A percentile compares a stretch with the other conserved stretches of the same genome.
Evolutionary conservation across 345 rosid species (phyloP).

Genomic region (Eucalyptus camaldulensis): DNA sequence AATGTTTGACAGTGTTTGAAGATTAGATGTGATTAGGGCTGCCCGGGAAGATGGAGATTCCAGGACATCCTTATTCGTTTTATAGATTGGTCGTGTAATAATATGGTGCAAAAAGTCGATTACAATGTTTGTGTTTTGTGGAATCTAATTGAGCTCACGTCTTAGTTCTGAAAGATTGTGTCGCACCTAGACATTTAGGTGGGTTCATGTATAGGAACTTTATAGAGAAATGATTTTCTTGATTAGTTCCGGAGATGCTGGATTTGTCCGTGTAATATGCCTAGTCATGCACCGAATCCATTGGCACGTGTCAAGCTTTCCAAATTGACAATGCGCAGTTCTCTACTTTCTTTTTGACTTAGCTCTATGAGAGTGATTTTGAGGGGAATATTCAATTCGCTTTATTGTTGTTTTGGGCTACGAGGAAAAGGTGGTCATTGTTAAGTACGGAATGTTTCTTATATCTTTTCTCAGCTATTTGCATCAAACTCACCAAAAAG

Average conservation of each 20-base stretch:
- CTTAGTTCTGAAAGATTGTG: not conserved
- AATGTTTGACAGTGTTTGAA: not conserved
- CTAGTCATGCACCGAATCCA: not conserved
- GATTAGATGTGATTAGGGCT: not conserved
- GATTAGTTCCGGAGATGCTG: not conserved
- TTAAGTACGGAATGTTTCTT: too few species aligned
- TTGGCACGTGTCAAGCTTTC: not conserved
- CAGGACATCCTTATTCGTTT: not conserved
- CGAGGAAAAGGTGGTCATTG: fast-evolving
- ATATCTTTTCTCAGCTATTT: too few species aligned
- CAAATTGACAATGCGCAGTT: not conserved
- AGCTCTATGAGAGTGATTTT: not conserved
- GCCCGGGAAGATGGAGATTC: not conserved
- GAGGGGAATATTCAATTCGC: not conserved
- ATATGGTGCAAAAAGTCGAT: not conserved
- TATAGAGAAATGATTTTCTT: fast-evolving
- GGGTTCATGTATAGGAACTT: not conserved
- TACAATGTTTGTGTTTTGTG: not conserved
- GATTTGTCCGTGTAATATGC: not conserved
- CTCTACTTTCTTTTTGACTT: fast-evolving
- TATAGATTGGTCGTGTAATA: not conserved
- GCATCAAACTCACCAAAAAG: not conserved
- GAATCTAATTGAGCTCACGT: not conserved
- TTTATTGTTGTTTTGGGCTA: not conserved
- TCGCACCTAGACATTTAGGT: not conserved